phyloP scores from a whole-genome alignment of 257 asterid species.

The Solanum tacnaense region DNA sequence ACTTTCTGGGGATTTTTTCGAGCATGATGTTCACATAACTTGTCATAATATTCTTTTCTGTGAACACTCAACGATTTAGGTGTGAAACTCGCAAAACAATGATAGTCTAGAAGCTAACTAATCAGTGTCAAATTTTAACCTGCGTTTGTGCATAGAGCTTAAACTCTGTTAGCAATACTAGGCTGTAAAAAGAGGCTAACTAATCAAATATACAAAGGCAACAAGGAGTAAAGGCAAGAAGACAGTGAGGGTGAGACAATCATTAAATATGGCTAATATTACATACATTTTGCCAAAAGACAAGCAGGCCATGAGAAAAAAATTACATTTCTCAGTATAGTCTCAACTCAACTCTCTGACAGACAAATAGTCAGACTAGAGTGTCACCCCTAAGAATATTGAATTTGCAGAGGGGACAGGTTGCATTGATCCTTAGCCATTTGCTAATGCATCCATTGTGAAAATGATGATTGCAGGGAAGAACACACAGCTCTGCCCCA shows the following conservation, averaged over 20 bases:
- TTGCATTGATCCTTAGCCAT: slow-evolving; percentile 86
- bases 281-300: slow-evolving; percentile 26
- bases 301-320: neutral
- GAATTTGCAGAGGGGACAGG: slow-evolving; percentile 87
- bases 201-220: neutral
- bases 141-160: neutral
- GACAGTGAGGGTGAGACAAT: neutral
- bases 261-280: neutral
- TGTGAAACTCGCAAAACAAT: neutral
- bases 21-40: neutral
- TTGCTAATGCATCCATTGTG: slow-evolving; percentile 62
- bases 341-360: neutral
- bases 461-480: slow-evolving; percentile 94
- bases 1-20: neutral
- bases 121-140: neutral
- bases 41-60: neutral
- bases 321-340: neutral
- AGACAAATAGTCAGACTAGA: slow-evolving; percentile 27
- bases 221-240: neutral
- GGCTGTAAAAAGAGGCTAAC: neutral
- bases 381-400: slow-evolving; percentile 51
- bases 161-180: neutral
- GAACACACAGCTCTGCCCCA: slow-evolving; percentile 68
- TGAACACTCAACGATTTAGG: neutral
- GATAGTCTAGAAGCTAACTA: neutral